Base-by-base conservation (phyloP, 116 monocot species). In the Papilionanthe hybrid region DNA sequence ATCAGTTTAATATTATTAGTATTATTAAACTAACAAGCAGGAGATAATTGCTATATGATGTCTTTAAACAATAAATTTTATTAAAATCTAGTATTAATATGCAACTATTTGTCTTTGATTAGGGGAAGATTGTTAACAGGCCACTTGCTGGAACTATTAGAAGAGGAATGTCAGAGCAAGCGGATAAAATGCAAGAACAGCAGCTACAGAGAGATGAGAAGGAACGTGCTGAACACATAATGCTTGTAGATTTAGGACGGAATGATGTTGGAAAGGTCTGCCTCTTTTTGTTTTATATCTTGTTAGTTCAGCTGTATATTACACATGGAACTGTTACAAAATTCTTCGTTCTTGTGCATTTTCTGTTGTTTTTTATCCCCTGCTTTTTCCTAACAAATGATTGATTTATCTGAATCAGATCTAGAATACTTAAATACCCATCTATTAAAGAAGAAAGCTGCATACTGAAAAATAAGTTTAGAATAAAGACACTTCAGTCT, bases 211-310 rank as follows among this genome's bases (percentile, higher is more conserved):
- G 75, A 72, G 97, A 97, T 81, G 94, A 92, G 81, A 97, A 97
- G 79, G 94, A 97, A 80, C 83, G 94, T 82, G 97, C 97, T 19
- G 97, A 97, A 81, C 97, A 97, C 73, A 91, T 94, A 75, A 97
- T 97, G 97, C 83, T 97, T 9, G 97, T 94, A 50, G 97, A 97
- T 92, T 82, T 97, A 82, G 97, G 94, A n/a, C 84, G 97, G 1
- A 97, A 97, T 88, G 97, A 97, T 83, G 97, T 97, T 75, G 94
- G 94, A 86, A 89, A 81, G 94, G 97, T 94, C 47, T 75, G 86
- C 77, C 67, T 60, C 77, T 71, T 12, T 1, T 77, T 22, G 8
- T 9, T 67, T 81, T 58, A 19, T 50, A 77, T 17, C 42, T 19
- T 79, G 23, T 42, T 41, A 53, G 37, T 71, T 71, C 41, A 71